phyloP scores from a whole-genome alignment of 2,329 filamentous ascomycete species.

The Moelleriella libera region DNA sequence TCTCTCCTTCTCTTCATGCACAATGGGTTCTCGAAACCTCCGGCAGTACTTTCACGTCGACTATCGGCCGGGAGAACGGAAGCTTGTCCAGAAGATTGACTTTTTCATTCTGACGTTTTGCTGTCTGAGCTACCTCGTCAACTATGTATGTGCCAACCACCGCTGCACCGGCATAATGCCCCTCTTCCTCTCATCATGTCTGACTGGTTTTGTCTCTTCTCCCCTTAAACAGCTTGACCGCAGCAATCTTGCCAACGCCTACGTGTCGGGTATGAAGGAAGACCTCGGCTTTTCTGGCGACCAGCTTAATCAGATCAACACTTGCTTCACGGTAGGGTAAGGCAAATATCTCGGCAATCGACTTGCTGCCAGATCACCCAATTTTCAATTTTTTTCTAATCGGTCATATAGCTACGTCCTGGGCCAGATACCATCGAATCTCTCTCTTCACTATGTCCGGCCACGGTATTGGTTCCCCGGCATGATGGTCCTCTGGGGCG shows the following conservation, averaged over 20 bases:
- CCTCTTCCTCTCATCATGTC: not conserved
- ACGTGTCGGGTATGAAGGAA: slow-evolving; percentile 31
- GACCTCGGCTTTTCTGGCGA: slow-evolving; percentile 30
- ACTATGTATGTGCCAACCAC: not conserved
- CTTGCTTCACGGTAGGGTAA: slow-evolving; percentile 46
- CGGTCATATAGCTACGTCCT: slow-evolving; percentile 22
- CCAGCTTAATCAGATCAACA: slow-evolving; percentile 34
- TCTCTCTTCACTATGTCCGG: slow-evolving; percentile 48
- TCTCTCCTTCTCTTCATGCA: not conserved
- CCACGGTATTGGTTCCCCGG: slow-evolving; percentile 49
- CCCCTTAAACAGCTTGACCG: slow-evolving; percentile 13
- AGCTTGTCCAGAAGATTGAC: slow-evolving; percentile 42
- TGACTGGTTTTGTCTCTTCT: not conserved
- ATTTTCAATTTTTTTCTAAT: not conserved
- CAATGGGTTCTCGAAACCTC: slow-evolving; percentile 6
- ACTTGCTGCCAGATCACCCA: slow-evolving; percentile 9
- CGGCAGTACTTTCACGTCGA: slow-evolving; percentile 18
- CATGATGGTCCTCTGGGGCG: slow-evolving; percentile 51
- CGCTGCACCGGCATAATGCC: not conserved
- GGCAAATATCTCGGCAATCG: not conserved
- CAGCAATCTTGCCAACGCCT: slow-evolving; percentile 22
- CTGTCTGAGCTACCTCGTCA: slow-evolving; percentile 3
- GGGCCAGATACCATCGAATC: slow-evolving; percentile 47
- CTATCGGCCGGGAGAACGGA: slow-evolving; percentile 23
- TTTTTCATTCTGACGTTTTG: slow-evolving; percentile 13